Conservation (phyloP, 208 protist species). For the Acanthamoeba polyphaga region DNA sequence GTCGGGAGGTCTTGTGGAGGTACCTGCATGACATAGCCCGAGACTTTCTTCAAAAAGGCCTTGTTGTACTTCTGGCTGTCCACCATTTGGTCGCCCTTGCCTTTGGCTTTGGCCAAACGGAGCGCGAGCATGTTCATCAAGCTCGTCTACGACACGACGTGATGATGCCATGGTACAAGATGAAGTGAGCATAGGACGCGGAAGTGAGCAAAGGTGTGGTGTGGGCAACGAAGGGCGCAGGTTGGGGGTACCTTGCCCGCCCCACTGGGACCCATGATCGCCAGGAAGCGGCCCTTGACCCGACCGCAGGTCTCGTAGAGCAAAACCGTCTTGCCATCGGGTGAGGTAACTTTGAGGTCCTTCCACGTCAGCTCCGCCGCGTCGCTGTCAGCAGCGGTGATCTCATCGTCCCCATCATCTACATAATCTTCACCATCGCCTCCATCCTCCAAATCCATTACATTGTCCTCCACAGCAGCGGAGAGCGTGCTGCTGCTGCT, state of each 20-base stretch:
- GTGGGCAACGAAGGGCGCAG: not conserved
- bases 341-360: not conserved
- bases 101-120: constrained; percentile 52
- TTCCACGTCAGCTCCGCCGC: constrained; percentile 61
- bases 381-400: not conserved
- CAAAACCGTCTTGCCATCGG: constrained; percentile 26
- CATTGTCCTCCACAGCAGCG: too few species aligned
- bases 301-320: constrained; percentile 45
- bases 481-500: too few species aligned
- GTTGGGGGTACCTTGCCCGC: constrained; percentile 56
- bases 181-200: too few species aligned
- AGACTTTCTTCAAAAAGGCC: constrained; percentile 55
- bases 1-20: not conserved
- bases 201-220: too few species aligned
- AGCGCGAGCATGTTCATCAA: constrained; percentile 66
- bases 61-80: constrained; percentile 60
- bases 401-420: too few species aligned
- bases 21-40: constrained; percentile 69
- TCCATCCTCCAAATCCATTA: too few species aligned
- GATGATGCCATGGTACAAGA: too few species aligned
- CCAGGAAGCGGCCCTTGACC: constrained; percentile 64
- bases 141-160: constrained; percentile 15
- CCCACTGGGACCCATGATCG: constrained; percentile 65
- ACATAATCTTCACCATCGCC: too few species aligned
- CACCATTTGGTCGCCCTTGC: constrained; percentile 38